These are phyloP conservation scores for Xylaria digitata DNA, from an alignment of 2,329 filamentous ascomycete genomes.

Conservation along the genomic window DNA sequence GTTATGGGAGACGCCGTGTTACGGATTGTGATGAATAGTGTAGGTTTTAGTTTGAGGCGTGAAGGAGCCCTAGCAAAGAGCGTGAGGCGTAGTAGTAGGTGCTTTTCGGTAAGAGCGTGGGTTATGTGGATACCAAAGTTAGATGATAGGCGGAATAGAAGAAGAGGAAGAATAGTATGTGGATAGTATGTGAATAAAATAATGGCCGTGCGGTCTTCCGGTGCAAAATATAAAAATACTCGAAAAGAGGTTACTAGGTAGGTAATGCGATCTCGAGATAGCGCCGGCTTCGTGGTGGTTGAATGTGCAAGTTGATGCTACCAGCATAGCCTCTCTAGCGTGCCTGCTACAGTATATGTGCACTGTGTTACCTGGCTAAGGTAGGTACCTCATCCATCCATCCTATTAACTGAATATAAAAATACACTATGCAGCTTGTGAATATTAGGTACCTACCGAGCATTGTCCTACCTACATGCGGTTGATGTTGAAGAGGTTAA, in stretches of 20 bases:
- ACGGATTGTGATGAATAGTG: neutral
- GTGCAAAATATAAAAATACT: too few relatives aligned
- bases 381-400: neutral
- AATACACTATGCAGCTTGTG: neutral
- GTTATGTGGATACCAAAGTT: neutral
- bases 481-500: too few relatives aligned
- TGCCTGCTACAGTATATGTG: neutral
- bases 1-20: neutral
- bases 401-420: conserved; percentile 5
- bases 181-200: too few relatives aligned
- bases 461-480: too few relatives aligned
- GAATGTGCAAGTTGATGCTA: too few relatives aligned
- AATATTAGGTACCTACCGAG: too few relatives aligned
- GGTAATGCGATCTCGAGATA: too few relatives aligned
- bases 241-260: too few relatives aligned
- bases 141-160: neutral
- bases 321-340: too few relatives aligned
- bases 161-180: neutral
- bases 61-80: conserved; percentile 7
- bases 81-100: neutral
- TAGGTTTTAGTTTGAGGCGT: too few relatives aligned
- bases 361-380: neutral
- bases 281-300: too few relatives aligned
- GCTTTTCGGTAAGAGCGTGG: neutral
- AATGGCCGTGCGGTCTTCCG: too few relatives aligned